phyloP scores from a whole-genome alignment of 1,284 basidiomycete genomes.

The Trametes polyzona region DNA sequence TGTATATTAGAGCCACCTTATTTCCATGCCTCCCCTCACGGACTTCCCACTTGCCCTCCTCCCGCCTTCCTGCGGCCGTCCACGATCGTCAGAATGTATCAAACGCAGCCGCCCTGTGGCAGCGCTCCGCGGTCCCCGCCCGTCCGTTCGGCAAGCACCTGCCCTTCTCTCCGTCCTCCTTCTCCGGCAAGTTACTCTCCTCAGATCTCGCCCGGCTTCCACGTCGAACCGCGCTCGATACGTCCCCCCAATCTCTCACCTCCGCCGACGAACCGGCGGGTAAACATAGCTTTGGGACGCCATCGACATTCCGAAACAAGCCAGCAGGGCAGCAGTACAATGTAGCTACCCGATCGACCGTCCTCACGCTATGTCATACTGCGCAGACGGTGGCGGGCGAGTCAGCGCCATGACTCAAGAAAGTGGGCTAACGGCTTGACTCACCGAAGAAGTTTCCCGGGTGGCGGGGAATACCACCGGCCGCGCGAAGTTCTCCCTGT shows the following conservation, averaged over 20 bases:
- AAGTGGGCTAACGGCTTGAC: slow-evolving; percentile 21
- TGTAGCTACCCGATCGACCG: slow-evolving; percentile 7
- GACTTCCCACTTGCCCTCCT: slow-evolving; percentile 9
- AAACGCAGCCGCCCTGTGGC: slow-evolving; percentile 9
- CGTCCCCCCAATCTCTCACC: slow-evolving; percentile 4
- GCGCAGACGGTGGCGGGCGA: not conserved
- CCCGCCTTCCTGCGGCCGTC: slow-evolving; percentile 12
- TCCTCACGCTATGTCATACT: slow-evolving; percentile 24
- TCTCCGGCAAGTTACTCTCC: slow-evolving; percentile 17
- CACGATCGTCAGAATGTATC: slow-evolving; percentile 15
- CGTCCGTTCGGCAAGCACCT: slow-evolving; percentile 5
- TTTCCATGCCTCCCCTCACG: slow-evolving; percentile 26
- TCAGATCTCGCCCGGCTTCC: slow-evolving; percentile 5
- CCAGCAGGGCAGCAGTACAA: slow-evolving; percentile 5
- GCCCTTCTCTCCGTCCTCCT: slow-evolving; percentile 7
- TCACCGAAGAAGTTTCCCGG: slow-evolving; percentile 30
- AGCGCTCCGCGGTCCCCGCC: slow-evolving; percentile 3
- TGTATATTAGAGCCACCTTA: slow-evolving; percentile 26
- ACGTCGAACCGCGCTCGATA: slow-evolving; percentile 20
- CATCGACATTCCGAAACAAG: slow-evolving; percentile 3
- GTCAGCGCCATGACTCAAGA: slow-evolving; percentile 20
- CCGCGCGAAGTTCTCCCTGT: slow-evolving; percentile 32
- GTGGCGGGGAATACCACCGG: slow-evolving; percentile 31
- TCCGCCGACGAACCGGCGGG: slow-evolving; percentile 19
- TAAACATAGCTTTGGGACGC: slow-evolving; percentile 15